These are phyloP conservation scores for Gnomoniopsis smithogilvyi DNA, from an alignment of 2,329 filamentous ascomycete genomes.

Conservation along the genomic window DNA sequence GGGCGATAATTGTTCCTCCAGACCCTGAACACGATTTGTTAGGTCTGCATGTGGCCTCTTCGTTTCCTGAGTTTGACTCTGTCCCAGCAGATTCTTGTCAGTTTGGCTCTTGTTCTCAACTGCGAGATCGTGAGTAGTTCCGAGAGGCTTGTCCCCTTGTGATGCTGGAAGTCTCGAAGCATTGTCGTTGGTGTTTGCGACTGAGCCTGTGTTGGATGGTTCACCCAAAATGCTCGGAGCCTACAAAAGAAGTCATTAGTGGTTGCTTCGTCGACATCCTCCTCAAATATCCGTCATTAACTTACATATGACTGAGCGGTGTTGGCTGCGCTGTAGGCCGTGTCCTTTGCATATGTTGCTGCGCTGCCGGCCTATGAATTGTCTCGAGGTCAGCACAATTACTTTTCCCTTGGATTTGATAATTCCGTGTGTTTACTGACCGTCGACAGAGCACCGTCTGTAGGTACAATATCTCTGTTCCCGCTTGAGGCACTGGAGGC, in stretches of 20 bases:
- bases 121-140: constrained; percentile 67
- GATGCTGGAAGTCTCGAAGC: constrained; percentile 52
- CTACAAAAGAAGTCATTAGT: background rate
- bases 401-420: background rate
- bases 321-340: background rate
- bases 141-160: constrained; percentile 59
- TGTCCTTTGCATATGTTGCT: background rate
- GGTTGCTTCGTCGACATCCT: too few species aligned
- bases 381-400: background rate
- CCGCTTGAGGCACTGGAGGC: background rate
- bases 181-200: constrained; percentile 28
- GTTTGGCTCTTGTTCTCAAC: constrained; percentile 72
- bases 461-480: background rate
- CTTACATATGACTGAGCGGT: constrained; percentile 6
- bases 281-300: background rate
- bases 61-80: constrained; percentile 43
- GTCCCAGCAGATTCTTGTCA: constrained; percentile 69
- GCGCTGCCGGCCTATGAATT: background rate
- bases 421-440: background rate
- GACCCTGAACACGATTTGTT: background rate
- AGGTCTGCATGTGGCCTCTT: constrained; percentile 23
- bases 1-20: background rate
- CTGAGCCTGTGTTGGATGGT: background rate
- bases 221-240: background rate
- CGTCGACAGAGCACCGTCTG: background rate